A percentile compares a stretch with the other conserved stretches of the same genome.
These are phyloP conservation scores for Seminavis robusta DNA, from an alignment of 108 stramenopile genomes.

Conservation along the genomic window DNA sequence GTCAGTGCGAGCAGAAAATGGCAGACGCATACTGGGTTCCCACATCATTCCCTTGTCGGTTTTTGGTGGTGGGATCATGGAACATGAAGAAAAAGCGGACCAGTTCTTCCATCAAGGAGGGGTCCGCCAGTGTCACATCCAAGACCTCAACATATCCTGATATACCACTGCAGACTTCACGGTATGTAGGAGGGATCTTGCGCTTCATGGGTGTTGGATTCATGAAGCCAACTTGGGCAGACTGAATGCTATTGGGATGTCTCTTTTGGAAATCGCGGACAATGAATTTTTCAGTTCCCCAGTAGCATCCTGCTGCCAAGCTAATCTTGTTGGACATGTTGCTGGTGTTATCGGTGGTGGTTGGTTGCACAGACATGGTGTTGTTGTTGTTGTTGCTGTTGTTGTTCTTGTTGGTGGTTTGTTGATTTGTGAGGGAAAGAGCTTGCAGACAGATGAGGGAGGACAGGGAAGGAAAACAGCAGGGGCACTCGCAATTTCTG, in stretches of 20 bases:
- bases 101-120: constrained; percentile 52
- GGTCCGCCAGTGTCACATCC: constrained; percentile 46
- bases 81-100: constrained; percentile 79
- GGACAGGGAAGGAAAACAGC: too few species aligned
- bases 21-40: constrained; percentile 85
- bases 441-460: too few species aligned
- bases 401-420: too few species aligned
- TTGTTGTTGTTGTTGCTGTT: too few species aligned
- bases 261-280: constrained; percentile 51
- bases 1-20: constrained; percentile 75
- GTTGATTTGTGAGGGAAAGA: too few species aligned
- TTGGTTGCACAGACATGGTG: too few species aligned
- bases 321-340: constrained; percentile 30
- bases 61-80: constrained; percentile 85
- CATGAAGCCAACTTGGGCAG: constrained; percentile 72
- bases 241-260: constrained; percentile 34
- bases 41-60: constrained; percentile 90
- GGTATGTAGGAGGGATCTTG: constrained; percentile 61
- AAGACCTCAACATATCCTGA: constrained; percentile 75
- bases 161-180: constrained; percentile 52
- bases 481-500: too few species aligned
- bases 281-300: constrained; percentile 80
- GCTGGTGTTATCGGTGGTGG: too few species aligned
- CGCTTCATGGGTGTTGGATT: constrained; percentile 35
- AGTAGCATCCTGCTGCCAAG: constrained; percentile 71